Evolutionary conservation across 2,329 filamentous ascomycete genomes (phyloP).

Genomic region (Phialemoniopsis sp.): DNA sequence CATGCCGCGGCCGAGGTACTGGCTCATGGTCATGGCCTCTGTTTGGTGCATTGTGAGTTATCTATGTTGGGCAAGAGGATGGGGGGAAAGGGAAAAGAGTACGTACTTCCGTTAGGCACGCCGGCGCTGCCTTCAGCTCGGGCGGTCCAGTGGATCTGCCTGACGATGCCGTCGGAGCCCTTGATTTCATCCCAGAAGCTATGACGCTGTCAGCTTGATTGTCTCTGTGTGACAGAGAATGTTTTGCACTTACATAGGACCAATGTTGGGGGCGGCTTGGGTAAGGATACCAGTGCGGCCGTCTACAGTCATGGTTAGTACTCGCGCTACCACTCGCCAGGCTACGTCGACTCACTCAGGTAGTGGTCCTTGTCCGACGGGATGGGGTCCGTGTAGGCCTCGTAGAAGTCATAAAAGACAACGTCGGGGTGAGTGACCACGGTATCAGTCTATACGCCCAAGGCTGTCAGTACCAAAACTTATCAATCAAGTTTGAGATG

Average conservation of each 20-base stretch:
- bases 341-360: conserved; percentile 23
- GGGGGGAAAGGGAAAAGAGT: too few species aligned
- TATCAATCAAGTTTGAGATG: not conserved
- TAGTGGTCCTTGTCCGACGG: conserved; percentile 37
- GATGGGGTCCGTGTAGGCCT: conserved; percentile 48
- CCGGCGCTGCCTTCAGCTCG: conserved; percentile 49
- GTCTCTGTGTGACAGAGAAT: conserved; percentile 4
- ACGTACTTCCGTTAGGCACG: conserved; percentile 11
- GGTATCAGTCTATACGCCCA: conserved; percentile 34
- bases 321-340: too few species aligned
- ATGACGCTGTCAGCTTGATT: not conserved
- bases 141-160: conserved; percentile 63
- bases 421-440: conserved; percentile 39
- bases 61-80: too few species aligned
- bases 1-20: conserved; percentile 61
- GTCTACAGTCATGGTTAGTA: not conserved
- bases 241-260: conserved; percentile 40
- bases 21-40: conserved; percentile 48
- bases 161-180: conserved; percentile 53
- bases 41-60: conserved; percentile 5
- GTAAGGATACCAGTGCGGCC: conserved; percentile 40
- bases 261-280: conserved; percentile 63
- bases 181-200: conserved; percentile 53
- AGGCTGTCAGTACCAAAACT: not conserved
- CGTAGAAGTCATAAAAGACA: conserved; percentile 62